A percentile compares a stretch with the other conserved stretches of the same genome.
Evolutionary conservation across 768 basidiomycete species (phyloP).

Genomic region (Pleurotus tuoliensis): DNA sequence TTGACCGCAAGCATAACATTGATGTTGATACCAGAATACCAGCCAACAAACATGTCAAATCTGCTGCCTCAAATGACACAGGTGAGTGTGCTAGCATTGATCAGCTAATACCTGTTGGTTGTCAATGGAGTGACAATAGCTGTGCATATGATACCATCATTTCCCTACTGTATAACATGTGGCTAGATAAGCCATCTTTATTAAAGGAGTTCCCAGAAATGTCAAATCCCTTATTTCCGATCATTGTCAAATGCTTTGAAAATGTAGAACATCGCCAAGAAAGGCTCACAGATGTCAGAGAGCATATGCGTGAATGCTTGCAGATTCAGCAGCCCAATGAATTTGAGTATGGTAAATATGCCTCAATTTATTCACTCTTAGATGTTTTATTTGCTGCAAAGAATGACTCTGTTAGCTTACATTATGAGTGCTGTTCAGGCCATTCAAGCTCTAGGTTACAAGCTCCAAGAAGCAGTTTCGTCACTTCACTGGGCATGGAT

Average conservation of each 20-base stretch:
- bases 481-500: not conserved
- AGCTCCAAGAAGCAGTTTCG: not conserved
- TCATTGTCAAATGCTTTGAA: not conserved
- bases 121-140: conserved; percentile 21
- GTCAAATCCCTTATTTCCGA: not conserved
- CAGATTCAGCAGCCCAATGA: not conserved
- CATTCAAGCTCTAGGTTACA: not conserved
- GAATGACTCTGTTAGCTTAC: not conserved
- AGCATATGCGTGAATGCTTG: not conserved
- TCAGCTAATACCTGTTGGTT: conserved; percentile 5
- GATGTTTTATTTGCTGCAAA: not conserved
- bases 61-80: not conserved
- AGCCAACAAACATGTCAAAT: not conserved
- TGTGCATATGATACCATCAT: conserved; percentile 28
- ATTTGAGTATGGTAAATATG: not conserved
- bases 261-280: not conserved
- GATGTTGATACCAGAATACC: not conserved
- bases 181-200: conserved; percentile 9
- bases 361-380: not conserved
- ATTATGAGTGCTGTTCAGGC: not conserved
- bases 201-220: not conserved
- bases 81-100: not conserved
- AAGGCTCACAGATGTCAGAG: not conserved
- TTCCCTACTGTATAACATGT: conserved; percentile 18
- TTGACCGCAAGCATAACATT: not conserved